Base-by-base conservation (phyloP, 345 rosid species). In the Dimocarpus longan region DNA sequence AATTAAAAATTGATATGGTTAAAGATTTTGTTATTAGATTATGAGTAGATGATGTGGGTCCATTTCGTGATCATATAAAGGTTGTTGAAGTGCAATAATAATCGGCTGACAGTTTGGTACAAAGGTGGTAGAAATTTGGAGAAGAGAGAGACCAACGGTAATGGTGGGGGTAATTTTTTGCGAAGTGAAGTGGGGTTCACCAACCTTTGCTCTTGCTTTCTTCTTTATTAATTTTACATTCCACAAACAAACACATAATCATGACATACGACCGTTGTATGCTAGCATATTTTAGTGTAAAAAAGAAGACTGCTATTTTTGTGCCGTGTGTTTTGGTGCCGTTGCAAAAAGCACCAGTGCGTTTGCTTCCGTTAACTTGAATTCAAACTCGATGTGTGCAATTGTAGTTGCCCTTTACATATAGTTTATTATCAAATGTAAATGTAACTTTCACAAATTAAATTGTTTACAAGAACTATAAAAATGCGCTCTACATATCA, bases 241-340 rank as follows among this genome's bases (percentile, higher is more conserved):
- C 71, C n/a, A 4, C 50, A 66, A 32, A 32, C 37, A 6, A 63
- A 19, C 22, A 50, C 48, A 48, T 11, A 54, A 76, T 52, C 65
- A 52, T 76, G 24, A 56, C 43, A 46, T 46, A 12, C 24, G 73
- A 54, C 79, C 79, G 79, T 67, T 76, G 66, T 44, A 1, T 24
- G 12, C 3, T 32, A 32, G 37, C 6, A 8, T 4, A 10, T 37
- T 18, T 19, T n/a, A 15, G 46, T 24, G 46, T 28, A 0, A 11
- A 75, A 75, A 75, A 75, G 32, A 10, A 46, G 16, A 24, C 40
- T 48, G 73, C 42, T 48, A 21, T 60, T 19, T 15, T 19, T 11
- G 5, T 3, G 43, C 10, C 1, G 8, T 59, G 64, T 59, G 24
- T 3, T 62, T 8, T 64, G 70, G 43, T 65, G 48, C 78, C 78